Evolutionary conservation across 2,329 filamentous ascomycete species (phyloP).

Genomic region (Aspergillus floridensis): DNA sequence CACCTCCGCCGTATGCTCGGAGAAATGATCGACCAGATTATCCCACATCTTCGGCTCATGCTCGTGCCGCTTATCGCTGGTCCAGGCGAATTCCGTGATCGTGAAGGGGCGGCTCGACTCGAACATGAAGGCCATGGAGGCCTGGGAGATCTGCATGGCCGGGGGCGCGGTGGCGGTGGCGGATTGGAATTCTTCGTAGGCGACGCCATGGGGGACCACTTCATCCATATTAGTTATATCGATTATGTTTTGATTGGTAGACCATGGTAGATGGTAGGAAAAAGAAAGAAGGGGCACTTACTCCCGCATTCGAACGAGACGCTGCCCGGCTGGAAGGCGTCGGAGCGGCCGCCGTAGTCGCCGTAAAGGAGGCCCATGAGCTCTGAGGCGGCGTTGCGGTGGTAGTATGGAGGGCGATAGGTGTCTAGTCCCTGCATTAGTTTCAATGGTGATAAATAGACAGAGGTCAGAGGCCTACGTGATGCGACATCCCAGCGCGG

Average conservation of each 20-base stretch:
- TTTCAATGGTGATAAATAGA: background rate
- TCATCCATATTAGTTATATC: background rate
- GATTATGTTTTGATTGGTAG: too few species aligned
- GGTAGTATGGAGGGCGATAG: slow-evolving; percentile 44
- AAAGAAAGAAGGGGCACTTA: slow-evolving; percentile 14
- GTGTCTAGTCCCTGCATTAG: slow-evolving; percentile 35
- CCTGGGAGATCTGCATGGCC: slow-evolving; percentile 31
- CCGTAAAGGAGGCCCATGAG: slow-evolving; percentile 41
- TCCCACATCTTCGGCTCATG: slow-evolving; percentile 56
- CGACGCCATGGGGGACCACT: slow-evolving; percentile 39
- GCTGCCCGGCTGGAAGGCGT: slow-evolving; percentile 34
- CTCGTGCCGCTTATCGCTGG: slow-evolving; percentile 42
- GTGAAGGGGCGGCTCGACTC: slow-evolving; percentile 36
- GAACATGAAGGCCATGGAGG: slow-evolving; percentile 37
- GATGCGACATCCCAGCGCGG: slow-evolving; percentile 42
- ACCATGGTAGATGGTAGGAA: background rate
- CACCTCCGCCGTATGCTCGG: slow-evolving; percentile 47
- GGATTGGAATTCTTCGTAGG: slow-evolving; percentile 35
- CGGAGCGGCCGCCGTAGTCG: slow-evolving; percentile 34
- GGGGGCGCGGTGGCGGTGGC: slow-evolving; percentile 28
- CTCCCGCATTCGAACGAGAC: slow-evolving; percentile 38
- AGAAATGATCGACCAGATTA: slow-evolving; percentile 54
- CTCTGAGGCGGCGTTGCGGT: slow-evolving; percentile 42
- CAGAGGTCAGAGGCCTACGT: slow-evolving; percentile 20
- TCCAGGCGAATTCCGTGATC: slow-evolving; percentile 38